Percentiles rank a stretch among this genome's conserved stretches.
Evolutionary conservation across 805 yeast species (phyloP).

Genomic region (Ogataea sp.): DNA sequence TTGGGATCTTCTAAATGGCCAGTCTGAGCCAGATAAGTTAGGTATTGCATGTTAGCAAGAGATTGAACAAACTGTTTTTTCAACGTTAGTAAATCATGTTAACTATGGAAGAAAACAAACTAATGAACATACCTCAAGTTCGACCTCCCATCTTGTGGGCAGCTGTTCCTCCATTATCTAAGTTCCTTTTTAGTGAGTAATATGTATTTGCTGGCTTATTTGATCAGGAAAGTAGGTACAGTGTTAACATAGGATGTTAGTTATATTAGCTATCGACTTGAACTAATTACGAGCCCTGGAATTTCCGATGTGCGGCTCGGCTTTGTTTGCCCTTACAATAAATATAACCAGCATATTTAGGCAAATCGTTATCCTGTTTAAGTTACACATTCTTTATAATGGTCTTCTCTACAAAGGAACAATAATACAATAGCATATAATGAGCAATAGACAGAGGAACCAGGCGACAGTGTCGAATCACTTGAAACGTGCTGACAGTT

Average conservation of each 20-base stretch:
- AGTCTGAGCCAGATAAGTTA: conserved; percentile 80
- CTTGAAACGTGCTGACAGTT: not conserved
- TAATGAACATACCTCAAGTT: conserved; percentile 16
- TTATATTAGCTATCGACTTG: too few relatives aligned
- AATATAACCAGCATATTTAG: not conserved
- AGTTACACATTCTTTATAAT: too few relatives aligned
- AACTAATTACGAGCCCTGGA: not conserved
- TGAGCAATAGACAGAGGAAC: not conserved
- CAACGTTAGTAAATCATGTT: not conserved
- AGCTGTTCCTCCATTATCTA: conserved; percentile 20
- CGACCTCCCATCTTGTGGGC: conserved; percentile 86
- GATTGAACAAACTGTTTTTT: conserved; percentile 71
- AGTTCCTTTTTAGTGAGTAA: not conserved
- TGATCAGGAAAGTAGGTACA: too few relatives aligned
- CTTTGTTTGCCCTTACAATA: too few relatives aligned
- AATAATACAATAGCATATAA: too few relatives aligned
- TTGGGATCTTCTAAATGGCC: conserved; percentile 62
- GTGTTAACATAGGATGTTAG: too few relatives aligned
- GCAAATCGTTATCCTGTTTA: not conserved
- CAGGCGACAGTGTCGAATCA: not conserved
- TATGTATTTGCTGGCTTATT: too few relatives aligned
- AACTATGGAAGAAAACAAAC: not conserved
- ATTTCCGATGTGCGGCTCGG: too few relatives aligned
- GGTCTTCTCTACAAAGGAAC: not conserved
- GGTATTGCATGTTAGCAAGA: conserved; percentile 80